Base-by-base conservation (phyloP, 768 basidiomycete species). In the Neoboletus magnificus region DNA sequence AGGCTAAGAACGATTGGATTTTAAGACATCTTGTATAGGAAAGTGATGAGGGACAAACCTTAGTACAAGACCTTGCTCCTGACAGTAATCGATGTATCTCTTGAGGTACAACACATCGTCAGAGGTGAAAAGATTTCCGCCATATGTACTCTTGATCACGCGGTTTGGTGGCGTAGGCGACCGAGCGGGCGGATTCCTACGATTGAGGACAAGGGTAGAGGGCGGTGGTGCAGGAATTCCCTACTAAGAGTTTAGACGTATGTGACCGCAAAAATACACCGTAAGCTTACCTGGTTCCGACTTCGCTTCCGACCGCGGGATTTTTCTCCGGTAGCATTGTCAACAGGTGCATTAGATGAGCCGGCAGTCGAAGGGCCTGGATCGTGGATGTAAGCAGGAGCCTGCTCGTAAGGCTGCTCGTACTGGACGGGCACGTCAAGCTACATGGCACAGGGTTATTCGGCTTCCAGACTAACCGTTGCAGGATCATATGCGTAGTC, bases 71-170 rank as follows among this genome's bases (percentile, higher is more conserved):
- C 91, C 91, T 69, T 92, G 87, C 53, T 92, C 89, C 64, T 91
- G 90, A 65, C 91, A 93, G 63, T 91, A 93, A 62, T 92, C 89
- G 44, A 93, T 93, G 66, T 93, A 93, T 66, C 84, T 87, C 66
- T 91, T 91, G 57, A 93, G 78, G 68, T 93, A 93, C 35, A 82
- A 53, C 40, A 93, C 83, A 66, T 93, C 91, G 46, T 93, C 91
- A 2, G 85, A 79, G 0, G 91, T 93, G 65, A 93, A 93, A 37
- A 92, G 68, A 65, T 93, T 93, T 15, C 91, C 91, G 42, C 91
- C 91, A 63, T 92, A 93, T 0, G 91, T 92, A 63, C 91, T 93
- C 72, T 91, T 92, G 66, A 93, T 85, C 22, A 92, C 85, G 16
- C 90, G 82, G 6, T 80, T 82, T 20, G 91, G 91, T 13, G 91